phyloP scores from a whole-genome alignment of 2,329 filamentous ascomycete genomes.

The Pyricularia pennisetigena region DNA sequence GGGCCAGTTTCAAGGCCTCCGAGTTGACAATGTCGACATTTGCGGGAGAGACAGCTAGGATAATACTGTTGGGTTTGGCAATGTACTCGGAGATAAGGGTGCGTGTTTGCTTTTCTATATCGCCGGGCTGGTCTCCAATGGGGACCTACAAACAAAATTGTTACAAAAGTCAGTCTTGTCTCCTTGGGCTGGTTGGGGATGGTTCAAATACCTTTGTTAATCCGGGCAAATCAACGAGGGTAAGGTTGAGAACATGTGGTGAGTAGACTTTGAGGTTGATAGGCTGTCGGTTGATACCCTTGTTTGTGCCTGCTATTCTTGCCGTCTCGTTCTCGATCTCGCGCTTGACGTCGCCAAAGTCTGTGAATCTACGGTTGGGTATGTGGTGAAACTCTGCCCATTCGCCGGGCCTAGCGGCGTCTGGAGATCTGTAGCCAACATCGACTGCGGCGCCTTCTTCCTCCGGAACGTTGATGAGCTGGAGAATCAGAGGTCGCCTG shows the following conservation, averaged over 20 bases:
- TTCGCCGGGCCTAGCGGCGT: conserved; percentile 53
- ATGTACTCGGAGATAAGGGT: conserved; percentile 99
- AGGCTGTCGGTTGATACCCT: conserved; percentile 88
- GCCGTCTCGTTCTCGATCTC: conserved; percentile 97
- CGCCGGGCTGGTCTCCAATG: conserved; percentile 18
- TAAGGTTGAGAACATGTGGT: conserved; percentile 93
- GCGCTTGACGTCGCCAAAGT: conserved; percentile 97
- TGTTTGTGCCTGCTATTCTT: conserved; percentile 91
- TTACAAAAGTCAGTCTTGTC: neutral
- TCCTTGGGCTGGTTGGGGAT: neutral
- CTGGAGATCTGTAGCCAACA: conserved; percentile 68
- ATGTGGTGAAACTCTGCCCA: conserved; percentile 98
- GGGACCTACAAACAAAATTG: conserved; percentile 27
- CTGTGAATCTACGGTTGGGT: conserved; percentile 92
- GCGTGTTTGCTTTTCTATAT: conserved; percentile 62
- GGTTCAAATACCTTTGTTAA: conserved; percentile 67
- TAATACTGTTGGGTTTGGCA: conserved; percentile 95
- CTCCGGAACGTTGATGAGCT: conserved; percentile 92
- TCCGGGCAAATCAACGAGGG: conserved; percentile 90
- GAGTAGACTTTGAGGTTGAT: conserved; percentile 99
- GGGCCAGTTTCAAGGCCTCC: conserved; percentile 88
- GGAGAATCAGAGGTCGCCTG: conserved; percentile 83
- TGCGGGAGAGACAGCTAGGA: conserved; percentile 89
- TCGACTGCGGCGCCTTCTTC: conserved; percentile 55
- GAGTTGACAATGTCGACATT: conserved; percentile 99